Conservation (phyloP, 1,284 basidiomycete genomes). For the Moesziomyces antarcticus region DNA sequence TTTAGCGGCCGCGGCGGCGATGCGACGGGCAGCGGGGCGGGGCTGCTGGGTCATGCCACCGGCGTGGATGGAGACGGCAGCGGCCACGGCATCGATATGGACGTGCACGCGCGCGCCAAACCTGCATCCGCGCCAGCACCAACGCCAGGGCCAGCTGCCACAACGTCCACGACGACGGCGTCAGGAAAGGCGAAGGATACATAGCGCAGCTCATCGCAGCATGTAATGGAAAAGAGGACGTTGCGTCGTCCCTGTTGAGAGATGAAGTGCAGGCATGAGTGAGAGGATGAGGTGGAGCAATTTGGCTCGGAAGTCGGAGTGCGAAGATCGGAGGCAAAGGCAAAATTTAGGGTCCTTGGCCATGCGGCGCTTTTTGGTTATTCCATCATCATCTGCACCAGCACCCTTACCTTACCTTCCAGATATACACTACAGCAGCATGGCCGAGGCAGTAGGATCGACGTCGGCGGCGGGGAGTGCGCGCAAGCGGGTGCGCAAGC, state of each 20-base stretch:
- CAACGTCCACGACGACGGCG: neutral
- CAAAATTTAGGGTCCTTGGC: slow-evolving; percentile 1
- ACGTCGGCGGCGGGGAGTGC: slow-evolving; percentile 12
- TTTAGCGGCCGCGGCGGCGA: slow-evolving; percentile 23
- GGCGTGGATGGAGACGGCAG: neutral
- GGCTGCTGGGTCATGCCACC: neutral
- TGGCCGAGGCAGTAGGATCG: slow-evolving; percentile 12
- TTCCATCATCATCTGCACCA: neutral
- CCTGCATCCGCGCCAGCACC: slow-evolving; percentile 4
- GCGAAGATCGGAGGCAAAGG: neutral
- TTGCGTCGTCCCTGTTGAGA: too few relatives aligned
- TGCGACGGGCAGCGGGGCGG: neutral
- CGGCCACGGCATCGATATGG: slow-evolving; percentile 20
- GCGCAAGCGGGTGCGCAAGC: slow-evolving; percentile 29
- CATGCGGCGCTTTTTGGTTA: neutral
- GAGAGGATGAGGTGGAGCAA: neutral
- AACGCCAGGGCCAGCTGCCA: neutral
- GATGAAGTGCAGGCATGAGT: too few relatives aligned
- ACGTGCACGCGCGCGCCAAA: slow-evolving; percentile 2
- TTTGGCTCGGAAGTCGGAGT: neutral
- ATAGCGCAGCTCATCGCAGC: slow-evolving; percentile 2
- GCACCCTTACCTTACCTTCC: neutral
- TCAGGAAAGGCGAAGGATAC: slow-evolving; percentile 18
- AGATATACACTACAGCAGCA: neutral
- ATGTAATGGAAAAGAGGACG: neutral